Conservation (phyloP, 139 green algal species). For the Pseudopediastrum boryanum region DNA sequence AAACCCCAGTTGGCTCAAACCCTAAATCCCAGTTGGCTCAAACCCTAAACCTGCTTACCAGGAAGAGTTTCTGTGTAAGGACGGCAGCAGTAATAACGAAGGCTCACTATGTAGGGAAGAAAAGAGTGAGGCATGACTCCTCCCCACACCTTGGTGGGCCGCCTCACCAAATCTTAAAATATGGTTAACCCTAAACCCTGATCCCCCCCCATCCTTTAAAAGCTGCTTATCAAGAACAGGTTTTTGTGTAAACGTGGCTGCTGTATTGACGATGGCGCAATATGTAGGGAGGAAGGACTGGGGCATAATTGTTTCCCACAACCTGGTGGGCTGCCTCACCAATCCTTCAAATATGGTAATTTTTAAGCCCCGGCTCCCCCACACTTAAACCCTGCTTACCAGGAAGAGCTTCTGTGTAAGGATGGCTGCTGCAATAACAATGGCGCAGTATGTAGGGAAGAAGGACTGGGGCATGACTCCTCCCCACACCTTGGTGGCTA, state of each 20-base stretch:
- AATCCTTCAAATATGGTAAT: no score
- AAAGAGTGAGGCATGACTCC: slow-evolving; percentile 26
- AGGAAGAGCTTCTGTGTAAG: slow-evolving; percentile 31
- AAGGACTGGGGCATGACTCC: slow-evolving; percentile 28
- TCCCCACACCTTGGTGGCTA: slow-evolving; percentile 39
- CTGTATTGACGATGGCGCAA: no score
- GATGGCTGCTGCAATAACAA: slow-evolving; percentile 24
- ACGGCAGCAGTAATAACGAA: slow-evolving; percentile 29
- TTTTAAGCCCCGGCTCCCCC: neutral
- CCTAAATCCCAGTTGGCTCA: neutral
- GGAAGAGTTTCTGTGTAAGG: slow-evolving; percentile 25
- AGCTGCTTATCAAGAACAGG: no score
- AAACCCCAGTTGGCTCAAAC: no score
- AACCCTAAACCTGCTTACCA: slow-evolving; percentile 16
- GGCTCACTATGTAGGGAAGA: slow-evolving; percentile 36
- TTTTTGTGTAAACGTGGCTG: no score
- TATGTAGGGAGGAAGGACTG: no score
- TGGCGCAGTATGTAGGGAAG: slow-evolving; percentile 37
- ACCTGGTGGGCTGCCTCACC: no score
- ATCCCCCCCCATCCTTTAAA: no score
- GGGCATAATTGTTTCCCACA: no score
- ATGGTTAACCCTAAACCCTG: no score
- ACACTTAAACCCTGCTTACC: slow-evolving; percentile 14
- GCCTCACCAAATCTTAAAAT: no score
- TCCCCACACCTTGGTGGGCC: slow-evolving; percentile 39